Base-by-base conservation (phyloP, 768 basidiomycete genomes). In the Terana coerulea region DNA sequence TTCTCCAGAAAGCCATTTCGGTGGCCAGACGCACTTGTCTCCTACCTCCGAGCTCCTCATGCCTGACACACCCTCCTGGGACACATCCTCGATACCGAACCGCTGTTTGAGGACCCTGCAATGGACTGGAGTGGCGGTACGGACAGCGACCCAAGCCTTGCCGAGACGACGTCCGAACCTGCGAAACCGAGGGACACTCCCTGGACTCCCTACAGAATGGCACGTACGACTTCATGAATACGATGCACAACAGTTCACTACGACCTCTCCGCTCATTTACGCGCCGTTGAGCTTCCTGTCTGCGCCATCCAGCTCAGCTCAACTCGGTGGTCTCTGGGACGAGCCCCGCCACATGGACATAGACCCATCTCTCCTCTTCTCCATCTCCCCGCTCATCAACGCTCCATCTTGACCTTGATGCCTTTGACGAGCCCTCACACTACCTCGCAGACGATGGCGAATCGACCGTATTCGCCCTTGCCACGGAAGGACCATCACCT, bases 1-100 rank as follows among this genome's bases (percentile, higher is more conserved):
- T n/a, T n/a, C n/a, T n/a, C n/a, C n/a, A n/a, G n/a, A n/a, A n/a
- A n/a, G n/a, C n/a, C n/a, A n/a, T n/a, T n/a, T n/a, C n/a, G n/a
- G n/a, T n/a, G n/a, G n/a, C n/a, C n/a, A n/a, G n/a, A n/a, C n/a
- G n/a, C n/a, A n/a, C n/a, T n/a, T n/a, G n/a, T n/a, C n/a, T n/a
- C n/a, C n/a, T n/a, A n/a, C n/a, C n/a, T n/a, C n/a, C n/a, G 49
- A 50, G 39, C 29, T 50, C 15, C 49, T 50, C 39, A 28, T 40
- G 3, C 49, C 49, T 17, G 39, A 42, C 21, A 43, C 50, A 5
- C 50, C 50, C 9, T 26, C 49, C 22, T 46, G 31, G 43, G 9
- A 29, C 26, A 37, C 26, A 10, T 4, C 28, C 19, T 17, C 10
- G 31, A 44, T 51, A 22, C 26, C 9, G 49, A 31, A 21, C 40